Base-by-base conservation (phyloP, 768 basidiomycete species). In the Leccinum uliginosum region DNA sequence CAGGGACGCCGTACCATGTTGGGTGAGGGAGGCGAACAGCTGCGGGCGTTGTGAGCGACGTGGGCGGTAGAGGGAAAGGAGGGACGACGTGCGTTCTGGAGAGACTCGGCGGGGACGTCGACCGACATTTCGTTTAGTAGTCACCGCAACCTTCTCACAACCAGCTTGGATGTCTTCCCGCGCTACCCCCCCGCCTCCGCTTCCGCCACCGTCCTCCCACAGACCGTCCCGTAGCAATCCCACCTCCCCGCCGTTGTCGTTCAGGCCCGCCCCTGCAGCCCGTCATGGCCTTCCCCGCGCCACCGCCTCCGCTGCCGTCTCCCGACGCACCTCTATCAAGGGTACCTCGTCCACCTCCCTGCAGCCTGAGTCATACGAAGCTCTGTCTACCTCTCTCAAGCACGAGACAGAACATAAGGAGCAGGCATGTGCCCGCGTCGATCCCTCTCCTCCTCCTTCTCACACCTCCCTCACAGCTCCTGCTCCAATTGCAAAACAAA, bases 371-470 rank as follows among this genome's bases (percentile, higher is more conserved):
- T 74, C 78, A 9, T 74, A 77, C 48, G 86, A 88, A 53, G 71
- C 77, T 26, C 76, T 90, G 32, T 74, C 81, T 11, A 80, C 80
- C 32, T 83, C 84, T 29, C 77, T 91, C 58, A 88, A 84, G 70
- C 79, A 83, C 50, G 91, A 92, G 70, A 88, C 86, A 14, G 89
- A 91, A 61, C 80, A 85, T 65, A 92, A 89, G 72, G 91, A 93
- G 70, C 83, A 87, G 76, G 91, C 86, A 65, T 56, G 80, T 61
- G 32, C 32, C 29, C 56, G 38, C 50, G 50, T 51, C 54, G 26
- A 11, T 56, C 34, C 34, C 14, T 52, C 47, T 48, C 34, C 55
- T 43, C 54, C 56, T 47, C 47, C 59, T 50, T 54, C 51, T 66
- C 21, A 50, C 55, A 47, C 44, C 52, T 44, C 51, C 53, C 45